Base-by-base conservation (phyloP, 2,329 filamentous ascomycete genomes). In the Phyllosticta citribraziliensis region DNA sequence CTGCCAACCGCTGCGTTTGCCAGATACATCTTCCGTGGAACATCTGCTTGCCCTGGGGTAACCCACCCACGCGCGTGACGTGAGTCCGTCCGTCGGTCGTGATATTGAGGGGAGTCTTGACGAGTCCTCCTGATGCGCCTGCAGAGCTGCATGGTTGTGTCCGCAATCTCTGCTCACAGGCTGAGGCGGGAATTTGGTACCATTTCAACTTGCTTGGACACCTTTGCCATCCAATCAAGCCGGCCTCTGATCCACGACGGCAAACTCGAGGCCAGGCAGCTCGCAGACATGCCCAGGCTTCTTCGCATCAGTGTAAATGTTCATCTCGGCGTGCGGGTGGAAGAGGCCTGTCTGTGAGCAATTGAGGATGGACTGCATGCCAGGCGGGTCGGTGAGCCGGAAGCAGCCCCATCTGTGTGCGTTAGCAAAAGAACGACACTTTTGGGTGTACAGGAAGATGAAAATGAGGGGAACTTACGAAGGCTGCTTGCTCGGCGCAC, bases 321-420 rank as follows among this genome's bases (percentile, higher is more conserved):
- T 87, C 25, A 83, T 79, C 64, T 88, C 80, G 0, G 75, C 74
- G 69, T 90, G 87, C 5, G 85, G 89, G 72, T 99, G 94, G 72
- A 99, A 99, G 0, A 95, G 82, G 1, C 89, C 89, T 0, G 83
- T 82, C 63, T 91, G 84, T 2, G 77, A 85, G 75, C 94, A 99
- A 51, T 85, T 82, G 53, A 96, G 78, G 35, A 99, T 87, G n/a
- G 90, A 84, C 65, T 89, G 85, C 67, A 97, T 81, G 0, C 94
- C 94, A 0, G 94, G 93, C 0, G 94, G 94, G 73, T 97, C 89
- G 0, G 94, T 99, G 4, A 99, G 79, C 35, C 94, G 85, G 75
- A 97, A 99, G 24, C 95, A 88, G 56, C 94, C 94, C 79, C 90
- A 93, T 64, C 90, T 93, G 30, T 17, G 12, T 40, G 50, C 10